Evolutionary conservation across 192 early-diverging fungal species (phyloP).

Genomic region (Allomyces arbusculus): DNA sequence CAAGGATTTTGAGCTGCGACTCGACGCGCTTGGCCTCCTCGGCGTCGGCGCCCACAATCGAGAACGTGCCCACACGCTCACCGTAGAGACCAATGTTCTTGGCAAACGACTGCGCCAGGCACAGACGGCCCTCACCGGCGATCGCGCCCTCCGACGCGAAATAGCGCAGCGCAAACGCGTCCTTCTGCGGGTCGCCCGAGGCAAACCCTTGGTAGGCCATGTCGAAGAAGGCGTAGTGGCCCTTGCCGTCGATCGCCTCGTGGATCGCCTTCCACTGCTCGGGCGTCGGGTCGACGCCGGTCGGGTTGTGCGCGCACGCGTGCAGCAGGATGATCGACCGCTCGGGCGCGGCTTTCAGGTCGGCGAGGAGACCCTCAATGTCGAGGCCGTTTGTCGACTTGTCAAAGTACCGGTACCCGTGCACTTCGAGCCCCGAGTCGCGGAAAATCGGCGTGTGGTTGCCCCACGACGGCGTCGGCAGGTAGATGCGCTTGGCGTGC

Average conservation of each 20-base stretch:
- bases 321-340: constrained; percentile 83
- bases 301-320: constrained; percentile 98
- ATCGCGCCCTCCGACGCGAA: constrained; percentile 42
- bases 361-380: constrained; percentile 75
- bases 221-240: constrained; percentile 91
- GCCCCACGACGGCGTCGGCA: constrained; percentile 91
- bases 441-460: constrained; percentile 91
- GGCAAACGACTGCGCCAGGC: constrained; percentile 87
- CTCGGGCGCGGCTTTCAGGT: constrained; percentile 67
- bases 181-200: constrained; percentile 65
- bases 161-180: constrained; percentile 82
- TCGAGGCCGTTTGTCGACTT: constrained; percentile 79
- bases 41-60: constrained; percentile 46
- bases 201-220: constrained; percentile 99
- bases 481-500: constrained; percentile 64
- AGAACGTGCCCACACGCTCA: constrained; percentile 87
- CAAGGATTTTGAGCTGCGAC: constrained; percentile 86
- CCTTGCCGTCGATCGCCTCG: constrained; percentile 43
- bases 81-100: constrained; percentile 99
- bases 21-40: constrained; percentile 64
- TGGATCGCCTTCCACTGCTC: constrained; percentile 85
- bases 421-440: constrained; percentile 70
- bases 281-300: constrained; percentile 87
- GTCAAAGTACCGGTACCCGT: constrained; percentile 87
- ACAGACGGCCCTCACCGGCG: constrained; percentile 42